These are phyloP conservation scores for Diphasiastrum complanatum DNA, from an alignment of 83 land plant species.

Conservation along the genomic window DNA sequence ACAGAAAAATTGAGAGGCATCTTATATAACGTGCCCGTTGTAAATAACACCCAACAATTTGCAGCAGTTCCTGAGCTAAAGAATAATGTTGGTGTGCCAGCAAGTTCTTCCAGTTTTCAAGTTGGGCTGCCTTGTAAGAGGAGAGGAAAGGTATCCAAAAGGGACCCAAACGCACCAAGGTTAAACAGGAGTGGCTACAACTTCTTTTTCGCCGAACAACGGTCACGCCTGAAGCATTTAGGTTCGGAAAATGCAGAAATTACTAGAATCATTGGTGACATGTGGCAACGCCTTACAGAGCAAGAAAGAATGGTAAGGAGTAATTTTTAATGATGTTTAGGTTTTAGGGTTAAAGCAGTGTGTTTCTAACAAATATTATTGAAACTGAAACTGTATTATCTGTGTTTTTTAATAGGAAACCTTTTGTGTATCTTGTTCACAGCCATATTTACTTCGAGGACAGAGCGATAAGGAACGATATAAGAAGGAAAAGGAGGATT, in stretches of 20 bases:
- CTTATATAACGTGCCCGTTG: constrained; percentile 32
- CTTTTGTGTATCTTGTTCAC: neutral
- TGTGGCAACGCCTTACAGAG: constrained; percentile 43
- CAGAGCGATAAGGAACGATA: neutral
- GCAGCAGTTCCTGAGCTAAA: constrained; percentile 10
- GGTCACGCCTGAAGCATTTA: constrained; percentile 35
- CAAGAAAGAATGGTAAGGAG: constrained; percentile 48
- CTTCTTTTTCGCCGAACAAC: constrained; percentile 59
- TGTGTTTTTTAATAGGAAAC: neutral
- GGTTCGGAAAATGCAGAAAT: constrained; percentile 43
- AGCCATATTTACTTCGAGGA: neutral
- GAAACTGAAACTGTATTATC: neutral
- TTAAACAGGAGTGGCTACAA: constrained; percentile 59
- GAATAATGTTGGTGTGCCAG: neutral
- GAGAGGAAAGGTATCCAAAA: constrained; percentile 21
- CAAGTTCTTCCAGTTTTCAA: neutral
- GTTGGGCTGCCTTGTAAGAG: neutral
- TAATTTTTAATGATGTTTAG: too few relatives aligned
- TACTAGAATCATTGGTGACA: constrained; percentile 52
- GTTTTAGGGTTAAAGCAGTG: too few relatives aligned
- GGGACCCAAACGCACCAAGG: constrained; percentile 45
- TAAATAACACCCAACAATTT: neutral
- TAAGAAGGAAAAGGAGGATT: neutral
- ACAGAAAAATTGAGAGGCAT: constrained; percentile 41
- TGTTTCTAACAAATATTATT: neutral